Conservation (phyloP, 306 rosid genomes). For the Chamaecrista fasciculata region DNA sequence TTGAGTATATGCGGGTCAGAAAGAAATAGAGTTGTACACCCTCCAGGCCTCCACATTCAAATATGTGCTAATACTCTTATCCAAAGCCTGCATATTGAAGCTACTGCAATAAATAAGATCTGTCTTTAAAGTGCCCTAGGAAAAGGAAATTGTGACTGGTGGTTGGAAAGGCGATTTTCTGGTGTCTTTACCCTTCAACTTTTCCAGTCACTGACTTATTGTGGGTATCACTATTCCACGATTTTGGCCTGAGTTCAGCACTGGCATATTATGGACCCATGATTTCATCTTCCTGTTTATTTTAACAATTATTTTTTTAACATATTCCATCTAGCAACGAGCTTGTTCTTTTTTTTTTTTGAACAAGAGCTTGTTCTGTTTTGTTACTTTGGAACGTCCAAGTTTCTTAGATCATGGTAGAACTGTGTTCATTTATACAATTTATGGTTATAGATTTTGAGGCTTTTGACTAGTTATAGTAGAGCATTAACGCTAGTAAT, state of each 20-base stretch:
- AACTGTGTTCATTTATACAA: constrained; percentile 3
- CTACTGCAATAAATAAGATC: not conserved
- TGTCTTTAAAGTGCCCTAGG: not conserved
- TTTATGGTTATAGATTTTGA: too few species aligned
- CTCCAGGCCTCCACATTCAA: not conserved
- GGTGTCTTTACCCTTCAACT: too few species aligned
- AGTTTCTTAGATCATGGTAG: not conserved
- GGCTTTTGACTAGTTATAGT: too few species aligned
- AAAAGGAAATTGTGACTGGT: not conserved
- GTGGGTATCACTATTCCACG: not conserved
- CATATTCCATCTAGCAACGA: not conserved
- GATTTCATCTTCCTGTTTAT: not conserved
- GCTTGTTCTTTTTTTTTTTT: too few species aligned
- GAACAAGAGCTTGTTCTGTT: too few species aligned
- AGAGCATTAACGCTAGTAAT: too few species aligned
- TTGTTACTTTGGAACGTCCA: not conserved
- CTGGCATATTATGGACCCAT: not conserved
- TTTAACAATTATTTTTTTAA: not conserved
- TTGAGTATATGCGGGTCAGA: not conserved
- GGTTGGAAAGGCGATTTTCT: not conserved
- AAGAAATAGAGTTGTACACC: not conserved
- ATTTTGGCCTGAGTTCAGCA: not conserved
- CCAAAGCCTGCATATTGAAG: not conserved
- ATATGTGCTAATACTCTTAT: not conserved
- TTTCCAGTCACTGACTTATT: not conserved